A percentile compares a stretch with the other conserved stretches of the same genome.
Conservation (phyloP, 768 basidiomycete genomes). For the Cystobasidium ongulense region DNA sequence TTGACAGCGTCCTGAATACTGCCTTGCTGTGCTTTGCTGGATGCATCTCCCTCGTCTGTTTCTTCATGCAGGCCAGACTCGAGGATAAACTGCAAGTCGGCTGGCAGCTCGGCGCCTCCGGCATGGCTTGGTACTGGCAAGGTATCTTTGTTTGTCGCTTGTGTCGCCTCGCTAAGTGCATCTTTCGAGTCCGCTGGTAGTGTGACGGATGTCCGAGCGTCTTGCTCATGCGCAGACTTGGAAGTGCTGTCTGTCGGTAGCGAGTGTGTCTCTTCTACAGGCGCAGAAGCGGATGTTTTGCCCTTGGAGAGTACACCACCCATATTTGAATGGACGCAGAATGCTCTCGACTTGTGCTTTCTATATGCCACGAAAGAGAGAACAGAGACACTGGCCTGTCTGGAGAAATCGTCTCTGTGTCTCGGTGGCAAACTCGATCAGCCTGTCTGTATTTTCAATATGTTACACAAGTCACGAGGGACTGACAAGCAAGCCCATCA, state of each 20-base stretch:
- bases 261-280: background rate
- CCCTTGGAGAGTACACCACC: background rate
- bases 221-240: background rate
- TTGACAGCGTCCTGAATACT: conserved; percentile 26
- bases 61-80: conserved; percentile 18
- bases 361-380: background rate
- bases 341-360: background rate
- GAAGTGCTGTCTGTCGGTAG: background rate
- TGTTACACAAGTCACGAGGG: too few relatives aligned
- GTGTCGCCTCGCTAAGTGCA: background rate
- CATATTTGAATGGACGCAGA: background rate
- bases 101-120: background rate
- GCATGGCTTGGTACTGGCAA: background rate
- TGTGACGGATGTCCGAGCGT: background rate
- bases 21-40: background rate
- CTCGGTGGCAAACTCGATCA: background rate
- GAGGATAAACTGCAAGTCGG: conserved; percentile 16
- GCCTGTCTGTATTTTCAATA: too few relatives aligned
- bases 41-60: background rate
- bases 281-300: background rate
- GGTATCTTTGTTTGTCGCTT: background rate
- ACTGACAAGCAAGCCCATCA: too few relatives aligned
- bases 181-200: too few relatives aligned
- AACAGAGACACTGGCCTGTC: background rate
- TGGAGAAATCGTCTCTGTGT: background rate